A percentile compares a stretch with the other conserved stretches of the same genome.
These are phyloP conservation scores for Podospora tetraspora DNA, from an alignment of 495 filamentous ascomycete genomes.

Conservation along the genomic window DNA sequence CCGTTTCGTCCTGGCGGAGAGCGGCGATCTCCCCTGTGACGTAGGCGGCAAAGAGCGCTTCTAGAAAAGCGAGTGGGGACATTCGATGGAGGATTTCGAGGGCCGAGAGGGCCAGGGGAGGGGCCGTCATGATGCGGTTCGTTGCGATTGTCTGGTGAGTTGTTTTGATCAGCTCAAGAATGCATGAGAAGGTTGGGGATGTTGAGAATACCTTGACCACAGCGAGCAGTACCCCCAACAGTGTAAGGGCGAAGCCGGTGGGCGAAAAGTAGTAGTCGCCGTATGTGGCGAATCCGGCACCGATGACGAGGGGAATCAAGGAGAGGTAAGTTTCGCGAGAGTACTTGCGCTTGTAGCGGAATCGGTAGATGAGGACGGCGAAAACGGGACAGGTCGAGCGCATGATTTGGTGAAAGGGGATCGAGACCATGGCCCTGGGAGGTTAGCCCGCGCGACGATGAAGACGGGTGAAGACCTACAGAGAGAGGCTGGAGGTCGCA, in stretches of 20 bases:
- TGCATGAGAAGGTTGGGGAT: not conserved
- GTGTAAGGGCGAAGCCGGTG: slow-evolving; percentile 48
- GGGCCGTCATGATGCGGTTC: slow-evolving; percentile 52
- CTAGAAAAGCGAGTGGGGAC: slow-evolving; percentile 49
- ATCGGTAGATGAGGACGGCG: slow-evolving; percentile 51
- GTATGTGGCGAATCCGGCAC: slow-evolving; percentile 50
- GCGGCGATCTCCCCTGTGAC: slow-evolving; percentile 42
- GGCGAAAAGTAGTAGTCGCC: slow-evolving; percentile 55
- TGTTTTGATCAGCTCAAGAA: not conserved
- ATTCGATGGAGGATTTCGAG: slow-evolving; percentile 52
- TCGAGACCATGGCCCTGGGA: slow-evolving; percentile 47
- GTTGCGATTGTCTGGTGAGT: slow-evolving; percentile 44
- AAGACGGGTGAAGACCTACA: slow-evolving; percentile 27
- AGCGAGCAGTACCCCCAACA: slow-evolving; percentile 50
- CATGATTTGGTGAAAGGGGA: slow-evolving; percentile 57
- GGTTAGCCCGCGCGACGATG: not conserved
- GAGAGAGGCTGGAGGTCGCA: slow-evolving; percentile 52
- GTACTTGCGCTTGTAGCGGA: slow-evolving; percentile 45
- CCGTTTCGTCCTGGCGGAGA: slow-evolving; percentile 18
- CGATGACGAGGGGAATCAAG: slow-evolving; percentile 52
- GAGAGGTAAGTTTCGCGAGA: slow-evolving; percentile 48
- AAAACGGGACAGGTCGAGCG: slow-evolving; percentile 52
- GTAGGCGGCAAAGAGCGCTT: slow-evolving; percentile 46
- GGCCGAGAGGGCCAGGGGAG: slow-evolving; percentile 41
- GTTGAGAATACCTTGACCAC: slow-evolving; percentile 38